Evolutionary conservation across 1,284 basidiomycete species (phyloP), one percentile per base, ranked within the genome.

Genomic region (Ustilago vetiveriae): DNA sequence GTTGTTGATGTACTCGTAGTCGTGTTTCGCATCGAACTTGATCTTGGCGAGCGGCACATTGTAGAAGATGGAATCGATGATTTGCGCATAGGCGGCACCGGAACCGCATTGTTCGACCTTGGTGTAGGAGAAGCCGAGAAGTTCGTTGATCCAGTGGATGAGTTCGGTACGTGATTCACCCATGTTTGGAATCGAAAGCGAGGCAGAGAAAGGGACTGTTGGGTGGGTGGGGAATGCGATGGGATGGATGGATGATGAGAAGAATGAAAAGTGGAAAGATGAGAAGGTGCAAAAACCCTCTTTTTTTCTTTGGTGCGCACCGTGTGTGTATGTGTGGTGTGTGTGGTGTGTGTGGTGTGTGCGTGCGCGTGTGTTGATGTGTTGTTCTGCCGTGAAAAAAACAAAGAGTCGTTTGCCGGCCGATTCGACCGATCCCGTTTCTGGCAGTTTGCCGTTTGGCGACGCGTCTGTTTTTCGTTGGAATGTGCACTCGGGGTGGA

Each of bases 1-100:
- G 85, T 98, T 98, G 45, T 89, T 90, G 57, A 98, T 85, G 82
- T 89, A 97, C 84, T 98, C 94, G 84, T 97, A 98, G 83, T 97
- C 93, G 82, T 94, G 92, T 84, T 74, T 77, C 9, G 79, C 79
- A 10, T 63, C 74, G 32, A 75, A 77, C 41, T 80, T 79, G 57
- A 81, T 72, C 37, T 78, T 75, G 26, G 38, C 36, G 47, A 81
- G 66, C 10, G 79, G 72, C 13, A 81, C 80, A 37, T 81, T 81
- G 59, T 72, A 89, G 82, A 90, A 97, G 85, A 98, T 89, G 42
- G 91, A 92, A 85, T 98, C 94, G 56, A 97, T 84, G 79, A 97
- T 86, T 82, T 86, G 80, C 2, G 67, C 64, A 33, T 82, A 82
- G 0, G 78, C 81, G 11, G 81, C 79, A 27, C 79, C 79, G 32